phyloP scores from a whole-genome alignment of 2,329 filamentous ascomycete species.

The Xylaria sp. region DNA sequence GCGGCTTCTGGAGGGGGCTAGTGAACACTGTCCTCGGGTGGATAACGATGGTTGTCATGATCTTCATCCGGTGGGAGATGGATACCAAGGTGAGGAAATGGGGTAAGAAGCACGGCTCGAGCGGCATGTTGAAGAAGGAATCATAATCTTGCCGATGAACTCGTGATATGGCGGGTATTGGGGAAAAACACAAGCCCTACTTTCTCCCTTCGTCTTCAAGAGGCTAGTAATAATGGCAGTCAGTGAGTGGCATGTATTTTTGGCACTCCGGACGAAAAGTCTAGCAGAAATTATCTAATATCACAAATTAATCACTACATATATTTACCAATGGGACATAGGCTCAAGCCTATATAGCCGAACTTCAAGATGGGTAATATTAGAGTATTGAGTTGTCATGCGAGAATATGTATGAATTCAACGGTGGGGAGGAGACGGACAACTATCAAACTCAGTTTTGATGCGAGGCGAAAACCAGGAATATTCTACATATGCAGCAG shows the following conservation, averaged over 20 bases:
- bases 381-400: no score
- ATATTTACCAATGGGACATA: no score
- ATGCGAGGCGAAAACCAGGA: no score
- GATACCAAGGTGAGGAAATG: slow-evolving; percentile 53
- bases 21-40: slow-evolving; percentile 52
- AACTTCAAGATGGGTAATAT: no score
- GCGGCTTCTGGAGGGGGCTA: slow-evolving; percentile 47
- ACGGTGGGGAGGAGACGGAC: no score
- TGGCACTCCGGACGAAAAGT: neutral
- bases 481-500: no score
- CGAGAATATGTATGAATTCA: no score
- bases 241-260: neutral
- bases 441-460: no score
- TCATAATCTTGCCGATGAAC: neutral
- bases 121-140: slow-evolving; percentile 33
- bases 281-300: neutral
- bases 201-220: neutral
- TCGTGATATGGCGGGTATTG: neutral
- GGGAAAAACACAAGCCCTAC: no score
- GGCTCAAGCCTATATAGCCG: no score
- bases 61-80: slow-evolving; percentile 54
- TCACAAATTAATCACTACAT: neutral
- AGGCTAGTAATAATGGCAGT: neutral
- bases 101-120: slow-evolving; percentile 47
- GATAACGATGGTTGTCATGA: slow-evolving; percentile 51